These are phyloP conservation scores for Ceratocystis smalleyi DNA, from an alignment of 2,329 filamentous ascomycete species.

Conservation along the genomic window DNA sequence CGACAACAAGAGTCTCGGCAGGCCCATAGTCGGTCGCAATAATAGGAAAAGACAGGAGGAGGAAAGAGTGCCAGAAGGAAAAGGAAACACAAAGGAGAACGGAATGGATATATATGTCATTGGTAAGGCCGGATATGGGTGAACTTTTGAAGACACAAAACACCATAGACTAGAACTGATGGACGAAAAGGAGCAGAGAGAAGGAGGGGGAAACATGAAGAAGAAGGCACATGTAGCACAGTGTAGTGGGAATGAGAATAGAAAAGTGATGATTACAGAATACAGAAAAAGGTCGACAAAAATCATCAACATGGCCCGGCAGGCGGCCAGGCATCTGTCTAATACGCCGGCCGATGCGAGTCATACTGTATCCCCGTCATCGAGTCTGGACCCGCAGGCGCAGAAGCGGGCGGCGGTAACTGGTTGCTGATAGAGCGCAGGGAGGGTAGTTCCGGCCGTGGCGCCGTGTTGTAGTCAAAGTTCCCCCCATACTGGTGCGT, in stretches of 20 bases:
- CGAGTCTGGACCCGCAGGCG: slow-evolving; percentile 34
- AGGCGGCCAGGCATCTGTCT: not conserved
- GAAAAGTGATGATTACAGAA: not conserved
- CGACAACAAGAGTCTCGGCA: not conserved
- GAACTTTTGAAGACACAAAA: slow-evolving; percentile 4
- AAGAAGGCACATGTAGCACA: slow-evolving; percentile 3
- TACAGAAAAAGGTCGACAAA: not conserved
- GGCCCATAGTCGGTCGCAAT: not conserved
- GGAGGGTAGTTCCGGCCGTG: slow-evolving; percentile 33
- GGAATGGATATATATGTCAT: slow-evolving; percentile 7
- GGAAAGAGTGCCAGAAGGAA: not conserved
- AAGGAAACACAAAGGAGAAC: not conserved
- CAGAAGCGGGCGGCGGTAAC: slow-evolving; percentile 29
- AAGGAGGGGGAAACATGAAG: not conserved
- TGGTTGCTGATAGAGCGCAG: slow-evolving; percentile 28
- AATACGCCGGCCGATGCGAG: slow-evolving; percentile 11
- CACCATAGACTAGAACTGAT: slow-evolving; percentile 2
- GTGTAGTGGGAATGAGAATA: slow-evolving; percentile 3
- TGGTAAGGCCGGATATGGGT: slow-evolving; percentile 1
- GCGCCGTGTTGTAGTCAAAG: slow-evolving; percentile 19
- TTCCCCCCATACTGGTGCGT: slow-evolving; percentile 21
- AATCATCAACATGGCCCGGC: not conserved
- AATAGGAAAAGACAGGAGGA: not conserved
- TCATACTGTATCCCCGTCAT: slow-evolving; percentile 55
- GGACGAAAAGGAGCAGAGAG: slow-evolving; percentile 8